Percentiles rank a stretch among this genome's conserved stretches.
Conservation (phyloP, 768 basidiomycete genomes). For the Boletus insuetus region DNA sequence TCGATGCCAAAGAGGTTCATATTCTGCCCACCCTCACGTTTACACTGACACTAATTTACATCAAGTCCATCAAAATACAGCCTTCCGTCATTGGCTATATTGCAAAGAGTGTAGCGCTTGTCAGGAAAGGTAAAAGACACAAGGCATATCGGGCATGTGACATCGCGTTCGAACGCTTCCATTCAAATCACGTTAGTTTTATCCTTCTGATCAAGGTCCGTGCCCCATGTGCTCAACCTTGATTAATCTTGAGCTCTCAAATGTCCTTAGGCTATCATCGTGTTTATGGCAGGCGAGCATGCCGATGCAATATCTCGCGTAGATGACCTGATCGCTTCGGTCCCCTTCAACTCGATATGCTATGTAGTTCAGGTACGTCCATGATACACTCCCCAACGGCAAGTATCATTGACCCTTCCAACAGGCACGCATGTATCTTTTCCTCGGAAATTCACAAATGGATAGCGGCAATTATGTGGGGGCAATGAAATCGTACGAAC, state of each 20-base stretch:
- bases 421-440: neutral
- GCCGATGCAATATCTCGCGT: neutral
- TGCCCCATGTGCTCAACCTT: no score
- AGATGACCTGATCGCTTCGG: neutral
- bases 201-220: neutral
- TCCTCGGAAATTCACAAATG: neutral
- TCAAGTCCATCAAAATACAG: neutral
- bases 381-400: no score
- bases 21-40: neutral
- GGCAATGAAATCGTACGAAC: neutral
- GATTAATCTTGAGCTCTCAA: no score
- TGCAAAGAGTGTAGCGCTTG: neutral
- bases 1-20: neutral
- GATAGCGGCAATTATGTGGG: neutral
- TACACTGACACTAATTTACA: neutral
- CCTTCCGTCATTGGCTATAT: neutral
- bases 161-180: neutral
- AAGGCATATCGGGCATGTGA: neutral
- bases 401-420: neutral
- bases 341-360: neutral
- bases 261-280: neutral
- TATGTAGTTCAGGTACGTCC: neutral
- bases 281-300: neutral
- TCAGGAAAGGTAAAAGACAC: neutral
- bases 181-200: neutral